Evolutionary conservation across 140 eudicot genomes (phyloP), one percentile per base, ranked within the genome.

Genomic region (Senecio squalidus): DNA sequence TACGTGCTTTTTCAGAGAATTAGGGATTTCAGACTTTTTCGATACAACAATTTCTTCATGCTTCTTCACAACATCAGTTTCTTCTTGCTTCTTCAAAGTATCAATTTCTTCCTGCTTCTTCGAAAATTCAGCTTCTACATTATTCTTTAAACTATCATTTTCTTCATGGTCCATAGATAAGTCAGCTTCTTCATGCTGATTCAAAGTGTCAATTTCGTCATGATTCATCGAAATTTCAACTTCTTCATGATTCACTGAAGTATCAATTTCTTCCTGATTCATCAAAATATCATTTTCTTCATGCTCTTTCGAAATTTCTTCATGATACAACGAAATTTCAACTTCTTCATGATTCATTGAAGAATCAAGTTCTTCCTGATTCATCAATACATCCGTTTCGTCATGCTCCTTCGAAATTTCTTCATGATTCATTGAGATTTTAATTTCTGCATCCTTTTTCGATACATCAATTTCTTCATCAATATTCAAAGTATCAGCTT

Each of bases 61-160:
- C 24, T 63, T 45, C 66, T 33, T 25, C 34, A 23, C 13, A 33
- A 4, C 17, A 78, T 69, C 24, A 47, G 17, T 44, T 46, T 48
- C 46, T 24, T 22, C 31, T 27, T 8, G 30, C 43, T 70, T 58
- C 62, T 16, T 41, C 24, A 8, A 39, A 5, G 31, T n/a, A 50
- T 33, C 70, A 44, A 1, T 9, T 18, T 22, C 58, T 34, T 3
- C 52, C 6, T 30, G 60, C 5, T 43, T 27, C 30, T 23, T 14
- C 25, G 5, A 11, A 22, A 44, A 1, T 14, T 66, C 54, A 18
- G 21, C 14, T 30, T 31, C 45, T 20, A 18, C 58, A 30, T 5
- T 16, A 31, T 55, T 43, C 62, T 62, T 48, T 1, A 0, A 21
- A 34, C n/a, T 24, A 6, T 43, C 51, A 15, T 8, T 59, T 26